Evolutionary conservation across 345 rosid species (phyloP).

Genomic region (Microcos paniculata): DNA sequence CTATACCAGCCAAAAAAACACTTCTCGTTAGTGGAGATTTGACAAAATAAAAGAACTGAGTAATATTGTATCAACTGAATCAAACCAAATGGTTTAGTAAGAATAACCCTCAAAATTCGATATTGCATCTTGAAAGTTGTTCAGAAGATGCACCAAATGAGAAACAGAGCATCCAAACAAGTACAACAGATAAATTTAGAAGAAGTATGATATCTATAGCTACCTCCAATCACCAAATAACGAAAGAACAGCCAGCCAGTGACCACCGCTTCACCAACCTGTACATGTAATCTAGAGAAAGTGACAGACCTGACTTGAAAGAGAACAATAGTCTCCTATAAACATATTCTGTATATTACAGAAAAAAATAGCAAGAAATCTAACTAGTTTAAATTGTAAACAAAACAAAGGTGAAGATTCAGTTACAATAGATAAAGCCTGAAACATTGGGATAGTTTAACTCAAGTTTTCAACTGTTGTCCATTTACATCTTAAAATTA

Average conservation of each 20-base stretch:
- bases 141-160: slow-evolving; percentile 2
- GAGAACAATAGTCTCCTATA: neutral
- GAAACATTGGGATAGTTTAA: too few species aligned
- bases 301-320: slow-evolving; percentile 5
- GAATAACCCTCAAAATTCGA: neutral
- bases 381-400: neutral
- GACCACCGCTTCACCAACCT: slow-evolving; percentile 98
- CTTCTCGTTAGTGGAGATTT: neutral
- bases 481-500: too few species aligned
- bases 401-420: too few species aligned
- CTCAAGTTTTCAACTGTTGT: too few species aligned
- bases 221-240: slow-evolving; percentile 98
- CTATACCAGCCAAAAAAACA: slow-evolving; percentile 44
- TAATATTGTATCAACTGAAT: neutral
- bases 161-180: slow-evolving; percentile 10
- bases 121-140: neutral
- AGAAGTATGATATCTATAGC: slow-evolving; percentile 5
- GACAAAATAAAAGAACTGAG: neutral
- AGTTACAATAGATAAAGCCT: too few species aligned
- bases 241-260: slow-evolving; percentile 97
- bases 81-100: neutral
- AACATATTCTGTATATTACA: neutral
- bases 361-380: neutral
- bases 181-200: neutral
- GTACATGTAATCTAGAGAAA: slow-evolving; percentile 25